A percentile compares a stretch with the other conserved stretches of the same genome.
These are phyloP conservation scores for Cytospora leucostoma DNA, from an alignment of 2,329 filamentous ascomycete species.

Conservation along the genomic window DNA sequence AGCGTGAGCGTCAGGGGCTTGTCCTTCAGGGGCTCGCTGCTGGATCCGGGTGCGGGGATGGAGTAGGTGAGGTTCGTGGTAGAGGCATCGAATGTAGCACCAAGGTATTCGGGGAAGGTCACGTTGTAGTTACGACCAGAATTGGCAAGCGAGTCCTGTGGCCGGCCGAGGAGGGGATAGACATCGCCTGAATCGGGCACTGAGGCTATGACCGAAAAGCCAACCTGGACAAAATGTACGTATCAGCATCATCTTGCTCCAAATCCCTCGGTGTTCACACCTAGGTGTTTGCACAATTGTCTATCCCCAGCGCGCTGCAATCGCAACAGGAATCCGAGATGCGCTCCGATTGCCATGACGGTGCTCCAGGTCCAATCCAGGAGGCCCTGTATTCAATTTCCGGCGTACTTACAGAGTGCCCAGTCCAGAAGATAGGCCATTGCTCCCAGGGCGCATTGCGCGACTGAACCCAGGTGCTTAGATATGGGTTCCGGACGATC, in stretches of 20 bases:
- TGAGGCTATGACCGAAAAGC: constrained; percentile 52
- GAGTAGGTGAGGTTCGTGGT: constrained; percentile 52
- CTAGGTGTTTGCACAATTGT: background rate
- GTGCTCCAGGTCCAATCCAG: background rate
- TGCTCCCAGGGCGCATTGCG: constrained; percentile 74
- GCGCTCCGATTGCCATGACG: background rate
- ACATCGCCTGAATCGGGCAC: constrained; percentile 45
- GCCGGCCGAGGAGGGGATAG: constrained; percentile 53
- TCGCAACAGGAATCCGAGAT: background rate
- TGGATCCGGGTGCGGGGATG: constrained; percentile 36
- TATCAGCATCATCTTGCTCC: constrained; percentile 8
- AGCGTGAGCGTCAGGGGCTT: constrained; percentile 44
- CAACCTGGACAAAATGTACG: constrained; percentile 39
- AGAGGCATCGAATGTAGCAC: constrained; percentile 51
- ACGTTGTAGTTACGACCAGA: constrained; percentile 41
- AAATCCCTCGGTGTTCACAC: background rate
- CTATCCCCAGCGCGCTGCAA: background rate
- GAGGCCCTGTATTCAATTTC: background rate
- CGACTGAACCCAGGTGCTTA: constrained; percentile 64
- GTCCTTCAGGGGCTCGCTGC: constrained; percentile 27
- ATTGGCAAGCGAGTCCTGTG: constrained; percentile 49
- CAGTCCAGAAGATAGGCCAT: constrained; percentile 69
- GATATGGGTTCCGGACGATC: constrained; percentile 60
- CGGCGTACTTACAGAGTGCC: constrained; percentile 33
- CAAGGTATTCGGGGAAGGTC: constrained; percentile 45